Evolutionary conservation across 129 eudicot genomes (phyloP), one percentile per base, ranked within the genome.

Genomic region (Logfia minima): DNA sequence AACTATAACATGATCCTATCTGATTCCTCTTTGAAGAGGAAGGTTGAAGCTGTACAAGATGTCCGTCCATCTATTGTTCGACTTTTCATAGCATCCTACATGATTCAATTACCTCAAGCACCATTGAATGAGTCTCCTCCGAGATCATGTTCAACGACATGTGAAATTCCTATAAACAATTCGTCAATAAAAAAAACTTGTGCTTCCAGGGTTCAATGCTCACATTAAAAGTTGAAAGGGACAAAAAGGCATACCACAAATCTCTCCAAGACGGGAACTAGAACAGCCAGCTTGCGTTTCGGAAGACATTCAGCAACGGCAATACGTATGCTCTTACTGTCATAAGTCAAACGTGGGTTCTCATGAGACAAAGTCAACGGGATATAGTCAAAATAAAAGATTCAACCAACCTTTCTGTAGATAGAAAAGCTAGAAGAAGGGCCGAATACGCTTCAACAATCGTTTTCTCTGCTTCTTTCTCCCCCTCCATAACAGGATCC

Each of bases 381-480:
- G 41, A 19, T 29, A 55, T 58, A 31, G 29, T 31, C 9, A 22
- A 67, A 23, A 21, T 35, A 16, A 53, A 6, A 61, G 32, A 77
- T 59, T 19, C 21, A 65, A 77, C 70, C 66, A 56, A 90, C 97
- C 98, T 93, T 78, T 90, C 98, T 5, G 97, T 94, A 2, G 98
- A 94, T 83, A 94, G 84, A 76, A 94, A 94, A 11, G 98, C 98
- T 45, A 94, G 89, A 72, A 94, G 97, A 78, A 94, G 96, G 37
- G 98, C 98, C 14, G 98, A 78, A 84, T 94, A 94, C 35, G 97
- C 98, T 88, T 94, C 98, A 8, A 94, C 83, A 68, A 91, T 91
- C 90, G 90, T 91, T 85, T 94, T 91, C 84, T 94, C 98, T 6
- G 98, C 98, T 83, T 94, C 98, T 91, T 91, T 94, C 87, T 89